These are phyloP conservation scores for Picea sitchensis DNA, from an alignment of 75 land plant species.

Conservation along the genomic window DNA sequence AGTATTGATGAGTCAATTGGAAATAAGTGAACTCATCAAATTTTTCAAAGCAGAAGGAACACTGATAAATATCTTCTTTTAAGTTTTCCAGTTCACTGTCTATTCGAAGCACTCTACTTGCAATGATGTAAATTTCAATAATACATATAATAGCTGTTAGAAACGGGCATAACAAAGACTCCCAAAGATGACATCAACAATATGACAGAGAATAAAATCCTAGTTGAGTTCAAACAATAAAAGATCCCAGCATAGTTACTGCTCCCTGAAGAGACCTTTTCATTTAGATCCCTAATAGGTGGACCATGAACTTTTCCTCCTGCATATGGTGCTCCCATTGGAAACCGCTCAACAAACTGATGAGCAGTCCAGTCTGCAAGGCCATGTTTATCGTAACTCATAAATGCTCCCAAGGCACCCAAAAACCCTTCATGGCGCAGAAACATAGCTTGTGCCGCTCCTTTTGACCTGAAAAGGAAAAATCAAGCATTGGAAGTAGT, in stretches of 20 bases:
- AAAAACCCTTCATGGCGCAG: conserved; percentile 96
- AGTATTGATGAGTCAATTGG: background rate
- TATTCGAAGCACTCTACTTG: too few species aligned
- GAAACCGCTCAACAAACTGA: conserved; percentile 96
- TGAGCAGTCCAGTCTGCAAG: conserved; percentile 81
- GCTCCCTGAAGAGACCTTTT: conserved; percentile 43
- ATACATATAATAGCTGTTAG: background rate
- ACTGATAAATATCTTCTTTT: background rate
- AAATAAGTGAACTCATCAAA: background rate
- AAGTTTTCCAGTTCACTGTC: background rate
- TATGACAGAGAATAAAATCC: background rate
- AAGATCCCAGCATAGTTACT: background rate
- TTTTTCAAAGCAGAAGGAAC: too few species aligned
- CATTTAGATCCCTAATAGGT: conserved; percentile 89
- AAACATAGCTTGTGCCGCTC: conserved; percentile 96
- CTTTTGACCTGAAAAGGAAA: conserved; percentile 71
- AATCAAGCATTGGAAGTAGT: background rate
- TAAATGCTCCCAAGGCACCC: conserved; percentile 97
- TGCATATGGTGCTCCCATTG: conserved; percentile 97
- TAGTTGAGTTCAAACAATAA: background rate
- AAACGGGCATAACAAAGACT: background rate
- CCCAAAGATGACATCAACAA: background rate
- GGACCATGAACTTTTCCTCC: conserved; percentile 91
- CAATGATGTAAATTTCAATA: too few species aligned
- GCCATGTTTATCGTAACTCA: conserved; percentile 98